Evolutionary conservation across 257 asterid genomes (phyloP).

Genomic region (Oldenlandia corymbosa): DNA sequence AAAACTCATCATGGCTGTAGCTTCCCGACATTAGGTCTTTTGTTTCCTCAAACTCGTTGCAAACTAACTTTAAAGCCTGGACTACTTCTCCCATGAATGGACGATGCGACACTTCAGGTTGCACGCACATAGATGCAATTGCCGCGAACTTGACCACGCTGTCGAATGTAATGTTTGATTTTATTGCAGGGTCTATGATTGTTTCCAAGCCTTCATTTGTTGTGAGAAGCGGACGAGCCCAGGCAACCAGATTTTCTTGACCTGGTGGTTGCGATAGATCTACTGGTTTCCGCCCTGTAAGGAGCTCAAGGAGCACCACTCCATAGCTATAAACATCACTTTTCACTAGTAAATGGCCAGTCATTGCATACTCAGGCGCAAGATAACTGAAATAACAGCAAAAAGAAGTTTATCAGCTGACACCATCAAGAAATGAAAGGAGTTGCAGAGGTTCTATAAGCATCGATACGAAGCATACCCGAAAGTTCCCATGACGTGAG

Average conservation of each 20-base stretch:
- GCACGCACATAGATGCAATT: constrained; percentile 95
- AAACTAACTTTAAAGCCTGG: constrained; percentile 85
- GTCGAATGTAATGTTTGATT: constrained; percentile 35
- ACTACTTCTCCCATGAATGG: constrained; percentile 99
- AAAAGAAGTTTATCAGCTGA: not conserved
- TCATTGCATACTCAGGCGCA: constrained; percentile 98
- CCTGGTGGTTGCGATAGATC: constrained; percentile 86
- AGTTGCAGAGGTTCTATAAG: not conserved
- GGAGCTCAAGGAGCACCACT: constrained; percentile 87
- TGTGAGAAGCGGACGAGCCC: constrained; percentile 85
- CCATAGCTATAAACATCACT: constrained; percentile 98
- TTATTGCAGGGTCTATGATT: constrained; percentile 50
- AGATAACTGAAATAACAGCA: constrained; percentile 49
- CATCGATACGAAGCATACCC: constrained; percentile 45
- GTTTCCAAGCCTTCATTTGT: constrained; percentile 55
- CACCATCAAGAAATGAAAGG: not conserved
- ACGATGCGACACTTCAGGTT: constrained; percentile 89
- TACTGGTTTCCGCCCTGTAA: constrained; percentile 84
- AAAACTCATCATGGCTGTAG: constrained; percentile 55
- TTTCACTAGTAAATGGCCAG: constrained; percentile 92
- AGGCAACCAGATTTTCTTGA: constrained; percentile 78
- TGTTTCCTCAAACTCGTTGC: constrained; percentile 68
- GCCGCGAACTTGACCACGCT: constrained; percentile 66
- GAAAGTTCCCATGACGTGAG: constrained; percentile 97
- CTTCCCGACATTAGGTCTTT: constrained; percentile 47